Conservation (phyloP, 345 rosid genomes). For the Gossypium bickii region DNA sequence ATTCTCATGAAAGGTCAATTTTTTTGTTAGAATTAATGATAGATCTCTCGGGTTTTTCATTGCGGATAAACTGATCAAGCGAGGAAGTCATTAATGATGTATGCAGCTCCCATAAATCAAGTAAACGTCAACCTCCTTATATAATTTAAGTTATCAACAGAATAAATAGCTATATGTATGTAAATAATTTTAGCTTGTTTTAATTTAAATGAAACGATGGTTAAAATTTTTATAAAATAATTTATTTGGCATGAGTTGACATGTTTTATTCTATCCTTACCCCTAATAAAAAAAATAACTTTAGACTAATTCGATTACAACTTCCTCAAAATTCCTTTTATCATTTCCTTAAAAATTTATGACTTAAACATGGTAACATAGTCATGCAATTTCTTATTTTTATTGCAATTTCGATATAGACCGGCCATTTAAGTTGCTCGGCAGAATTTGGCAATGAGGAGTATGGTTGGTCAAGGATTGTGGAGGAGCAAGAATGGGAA, state of each 20-base stretch:
- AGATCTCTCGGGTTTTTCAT: not conserved
- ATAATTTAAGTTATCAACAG: too few species aligned
- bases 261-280: too few species aligned
- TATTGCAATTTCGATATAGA: not conserved
- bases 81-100: not conserved
- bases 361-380: not conserved
- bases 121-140: too few species aligned
- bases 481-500: conserved; percentile 8
- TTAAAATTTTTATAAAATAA: too few species aligned
- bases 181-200: too few species aligned
- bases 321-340: too few species aligned
- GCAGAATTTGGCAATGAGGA: not conserved
- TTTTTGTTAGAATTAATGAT: not conserved
- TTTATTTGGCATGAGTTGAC: too few species aligned
- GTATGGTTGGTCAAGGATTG: conserved; percentile 3
- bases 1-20: not conserved
- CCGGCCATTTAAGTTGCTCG: too few species aligned
- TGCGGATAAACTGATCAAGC: not conserved
- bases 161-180: too few species aligned
- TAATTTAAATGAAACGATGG: not conserved
- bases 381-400: not conserved
- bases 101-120: not conserved
- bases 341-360: not conserved
- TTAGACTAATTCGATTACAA: too few species aligned
- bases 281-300: too few species aligned